phyloP scores from a whole-genome alignment of 306 rosid genomes.

The Cicer judaicum region DNA sequence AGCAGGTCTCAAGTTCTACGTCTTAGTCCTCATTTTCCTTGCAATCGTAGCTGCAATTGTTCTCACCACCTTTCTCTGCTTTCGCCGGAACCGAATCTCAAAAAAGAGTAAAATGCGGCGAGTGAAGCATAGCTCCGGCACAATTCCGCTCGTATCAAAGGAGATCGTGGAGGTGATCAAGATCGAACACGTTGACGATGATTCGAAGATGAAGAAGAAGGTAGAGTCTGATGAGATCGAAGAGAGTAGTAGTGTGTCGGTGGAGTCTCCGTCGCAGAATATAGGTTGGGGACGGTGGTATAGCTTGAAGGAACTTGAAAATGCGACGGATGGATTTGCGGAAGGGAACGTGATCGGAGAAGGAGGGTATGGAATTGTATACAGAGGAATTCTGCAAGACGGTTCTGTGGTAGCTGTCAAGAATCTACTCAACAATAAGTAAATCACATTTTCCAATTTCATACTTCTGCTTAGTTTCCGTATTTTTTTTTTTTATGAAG shows the following conservation, averaged over 20 bases:
- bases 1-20: conserved; percentile 65
- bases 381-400: conserved; percentile 66
- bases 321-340: conserved; percentile 68
- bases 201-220: conserved; percentile 43
- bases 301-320: conserved; percentile 70
- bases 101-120: conserved; percentile 68
- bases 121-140: conserved; percentile 89
- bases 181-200: conserved; percentile 39
- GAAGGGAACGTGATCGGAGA: conserved; percentile 84
- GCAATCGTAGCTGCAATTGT: conserved; percentile 41
- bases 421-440: conserved; percentile 96
- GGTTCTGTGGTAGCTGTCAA: conserved; percentile 90
- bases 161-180: conserved; percentile 79
- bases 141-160: conserved; percentile 76
- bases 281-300: conserved; percentile 99
- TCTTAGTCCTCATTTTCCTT: conserved; percentile 51
- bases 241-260: conserved; percentile 50
- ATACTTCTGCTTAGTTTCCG: not conserved
- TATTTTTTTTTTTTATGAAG: not conserved
- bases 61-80: conserved; percentile 57
- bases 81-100: conserved; percentile 49
- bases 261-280: conserved; percentile 52
- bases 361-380: conserved; percentile 95
- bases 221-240: conserved; percentile 24
- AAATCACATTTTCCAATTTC: not conserved